Conservation (phyloP, 148 eudicot species). For the Amaranthus cruentus region DNA sequence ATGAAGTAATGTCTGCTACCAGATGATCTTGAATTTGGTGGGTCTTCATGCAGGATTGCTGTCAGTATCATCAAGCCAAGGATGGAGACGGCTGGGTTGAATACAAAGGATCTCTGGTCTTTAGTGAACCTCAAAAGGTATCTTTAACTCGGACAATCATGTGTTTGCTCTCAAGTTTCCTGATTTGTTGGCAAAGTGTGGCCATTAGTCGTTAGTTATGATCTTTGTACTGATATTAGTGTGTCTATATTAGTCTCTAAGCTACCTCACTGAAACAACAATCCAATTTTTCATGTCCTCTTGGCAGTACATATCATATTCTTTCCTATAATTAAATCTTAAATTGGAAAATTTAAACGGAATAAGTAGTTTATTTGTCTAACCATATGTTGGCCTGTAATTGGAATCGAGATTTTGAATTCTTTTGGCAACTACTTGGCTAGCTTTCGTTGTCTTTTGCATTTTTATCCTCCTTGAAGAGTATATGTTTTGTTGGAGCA, state of each 20-base stretch:
- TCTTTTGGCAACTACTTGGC: too few relatives aligned
- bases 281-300: neutral
- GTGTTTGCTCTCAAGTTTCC: neutral
- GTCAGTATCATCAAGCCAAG: conserved; percentile 98
- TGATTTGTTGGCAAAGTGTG: neutral
- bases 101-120: conserved; percentile 65
- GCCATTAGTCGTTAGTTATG: neutral
- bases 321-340: neutral
- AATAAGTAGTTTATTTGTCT: neutral
- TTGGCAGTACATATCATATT: neutral
- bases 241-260: neutral
- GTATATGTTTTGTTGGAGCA: too few relatives aligned
- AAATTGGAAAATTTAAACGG: too few relatives aligned
- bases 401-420: neutral
- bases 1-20: neutral
- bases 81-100: conserved; percentile 99
- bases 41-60: conserved; percentile 59
- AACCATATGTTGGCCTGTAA: neutral
- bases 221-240: neutral
- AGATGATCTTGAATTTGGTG: neutral
- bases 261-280: neutral
- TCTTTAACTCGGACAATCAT: conserved; percentile 7
- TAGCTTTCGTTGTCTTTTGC: too few relatives aligned
- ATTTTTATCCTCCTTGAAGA: too few relatives aligned
- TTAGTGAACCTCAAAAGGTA: conserved; percentile 64